Evolutionary conservation across 176 grass and related monocot genomes (phyloP), one percentile per base, ranked within the genome.

Genomic region (Musa acuminata): DNA sequence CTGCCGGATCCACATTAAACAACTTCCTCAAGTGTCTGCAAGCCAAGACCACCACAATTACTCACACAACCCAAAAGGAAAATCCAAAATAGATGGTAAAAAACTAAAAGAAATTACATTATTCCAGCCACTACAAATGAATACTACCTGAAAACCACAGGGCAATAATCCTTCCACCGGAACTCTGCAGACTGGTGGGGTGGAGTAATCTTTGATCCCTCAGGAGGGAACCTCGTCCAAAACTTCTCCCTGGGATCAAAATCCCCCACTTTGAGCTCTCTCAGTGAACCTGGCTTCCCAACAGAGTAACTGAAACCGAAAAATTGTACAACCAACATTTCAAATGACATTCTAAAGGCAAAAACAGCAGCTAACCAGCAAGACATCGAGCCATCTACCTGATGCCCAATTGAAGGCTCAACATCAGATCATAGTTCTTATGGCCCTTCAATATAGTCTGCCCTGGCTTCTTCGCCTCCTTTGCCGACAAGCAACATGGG

Each of bases 401-500:
- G 83, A 97, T 93, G 63, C 93, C 93, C 77, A 97, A 74, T 73
- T 97, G 93, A 78, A 97, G 83, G 79, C 92, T 91, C 24, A 89
- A 80, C 93, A 97, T 97, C 52, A 97, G 87, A 62, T 97, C 93
- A 73, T 97, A 97, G 76, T 93, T 97, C 81, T 93, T 97, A 58
- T 97, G 93, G 10, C 93, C 93, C 71, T 93, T 97, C 87, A 88
- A 87, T 82, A 97, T 93, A 49, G 90, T 97, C 77, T 97, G 90
- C 48, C 93, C 93, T 0, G 87, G 93, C 71, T 91, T 89, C 74
- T 92, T 96, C 2, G 58, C 73, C 78, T 96, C 89, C 0, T 86
- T 84, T 21, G 84, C 85, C 1, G 83, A 60, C 58, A 72, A 25
- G 26, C 70, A 72, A 53, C 66, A 75, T 16, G 66, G n/a, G 50